Evolutionary conservation across 805 yeast genomes (phyloP).

Genomic region (Kluyveromyces nonfermentans): DNA sequence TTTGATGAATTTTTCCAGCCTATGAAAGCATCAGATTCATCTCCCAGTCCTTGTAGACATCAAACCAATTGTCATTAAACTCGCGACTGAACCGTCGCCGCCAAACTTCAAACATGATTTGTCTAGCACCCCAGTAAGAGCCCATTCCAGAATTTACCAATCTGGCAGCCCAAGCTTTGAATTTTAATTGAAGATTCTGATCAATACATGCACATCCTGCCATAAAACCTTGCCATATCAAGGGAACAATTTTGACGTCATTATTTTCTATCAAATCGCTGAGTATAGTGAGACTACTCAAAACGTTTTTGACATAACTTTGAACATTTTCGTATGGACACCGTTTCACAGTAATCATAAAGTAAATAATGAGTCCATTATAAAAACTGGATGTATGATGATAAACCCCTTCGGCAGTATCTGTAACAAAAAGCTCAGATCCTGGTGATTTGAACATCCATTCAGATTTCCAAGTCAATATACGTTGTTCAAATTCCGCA

Average conservation of each 20-base stretch:
- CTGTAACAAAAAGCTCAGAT: slow-evolving; percentile 21
- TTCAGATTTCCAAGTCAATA: slow-evolving; percentile 62
- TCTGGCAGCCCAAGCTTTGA: slow-evolving; percentile 53
- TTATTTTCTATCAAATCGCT: slow-evolving; percentile 42
- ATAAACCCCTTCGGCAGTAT: slow-evolving; percentile 55
- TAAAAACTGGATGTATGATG: slow-evolving; percentile 78
- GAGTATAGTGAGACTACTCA: slow-evolving; percentile 54
- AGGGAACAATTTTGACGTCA: slow-evolving; percentile 55
- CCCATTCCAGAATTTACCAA: slow-evolving; percentile 53
- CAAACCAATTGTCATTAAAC: slow-evolving; percentile 61
- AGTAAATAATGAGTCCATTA: slow-evolving; percentile 62
- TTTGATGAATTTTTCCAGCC: too few relatives aligned
- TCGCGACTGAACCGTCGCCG: slow-evolving; percentile 54
- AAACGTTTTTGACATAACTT: slow-evolving; percentile 48
- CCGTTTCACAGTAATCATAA: slow-evolving; percentile 51
- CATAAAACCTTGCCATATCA: slow-evolving; percentile 84
- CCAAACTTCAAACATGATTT: slow-evolving; percentile 83
- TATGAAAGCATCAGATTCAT: slow-evolving; percentile 62
- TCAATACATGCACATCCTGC: slow-evolving; percentile 76
- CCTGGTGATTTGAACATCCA: slow-evolving; percentile 47
- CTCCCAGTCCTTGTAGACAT: slow-evolving; percentile 75
- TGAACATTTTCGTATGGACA: slow-evolving; percentile 51
- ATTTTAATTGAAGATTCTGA: slow-evolving; percentile 48
- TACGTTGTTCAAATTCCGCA: slow-evolving; percentile 37
- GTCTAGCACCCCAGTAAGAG: slow-evolving; percentile 79